These are phyloP conservation scores for Jatropha multifida DNA, from an alignment of 441 rosid species.

Conservation along the genomic window DNA sequence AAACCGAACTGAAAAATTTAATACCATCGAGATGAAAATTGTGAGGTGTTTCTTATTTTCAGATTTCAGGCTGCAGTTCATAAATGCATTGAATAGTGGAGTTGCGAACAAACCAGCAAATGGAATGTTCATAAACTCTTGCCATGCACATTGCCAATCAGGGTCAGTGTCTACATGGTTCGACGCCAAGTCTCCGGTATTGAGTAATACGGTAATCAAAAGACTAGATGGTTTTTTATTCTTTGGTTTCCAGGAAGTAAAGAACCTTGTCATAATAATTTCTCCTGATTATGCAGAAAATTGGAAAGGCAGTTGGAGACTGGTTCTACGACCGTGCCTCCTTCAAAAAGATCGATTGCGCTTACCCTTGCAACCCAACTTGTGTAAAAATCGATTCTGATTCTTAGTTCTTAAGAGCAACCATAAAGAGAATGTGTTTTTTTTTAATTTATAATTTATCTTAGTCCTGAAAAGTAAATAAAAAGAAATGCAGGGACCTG, in stretches of 20 bases:
- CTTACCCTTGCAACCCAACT: constrained; percentile 89
- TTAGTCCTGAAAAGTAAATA: neutral
- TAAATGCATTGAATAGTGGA: constrained; percentile 49
- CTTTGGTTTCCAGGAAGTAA: too few species aligned
- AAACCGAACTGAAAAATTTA: too few species aligned
- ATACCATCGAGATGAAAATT: neutral
- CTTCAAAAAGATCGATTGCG: constrained; percentile 70
- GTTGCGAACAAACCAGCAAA: constrained; percentile 52
- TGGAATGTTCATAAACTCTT: constrained; percentile 77
- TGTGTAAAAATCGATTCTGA: constrained; percentile 37
- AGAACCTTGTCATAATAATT: neutral
- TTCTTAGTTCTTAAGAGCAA: constrained; percentile 7
- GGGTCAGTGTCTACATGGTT: constrained; percentile 68
- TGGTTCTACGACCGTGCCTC: constrained; percentile 69
- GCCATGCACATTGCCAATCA: constrained; percentile 87
- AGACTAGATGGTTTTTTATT: neutral
- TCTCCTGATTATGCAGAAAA: constrained; percentile 43
- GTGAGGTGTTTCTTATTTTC: constrained; percentile 7
- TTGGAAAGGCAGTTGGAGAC: constrained; percentile 86
- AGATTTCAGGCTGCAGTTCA: constrained; percentile 74
- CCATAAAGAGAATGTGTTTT: too few species aligned
- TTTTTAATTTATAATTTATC: neutral
- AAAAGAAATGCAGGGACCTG: neutral
- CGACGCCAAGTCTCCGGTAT: constrained; percentile 55
- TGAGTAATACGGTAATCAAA: constrained; percentile 49